phyloP scores from a whole-genome alignment of 164 flowering plant genomes.

The Amborella trichopoda region DNA sequence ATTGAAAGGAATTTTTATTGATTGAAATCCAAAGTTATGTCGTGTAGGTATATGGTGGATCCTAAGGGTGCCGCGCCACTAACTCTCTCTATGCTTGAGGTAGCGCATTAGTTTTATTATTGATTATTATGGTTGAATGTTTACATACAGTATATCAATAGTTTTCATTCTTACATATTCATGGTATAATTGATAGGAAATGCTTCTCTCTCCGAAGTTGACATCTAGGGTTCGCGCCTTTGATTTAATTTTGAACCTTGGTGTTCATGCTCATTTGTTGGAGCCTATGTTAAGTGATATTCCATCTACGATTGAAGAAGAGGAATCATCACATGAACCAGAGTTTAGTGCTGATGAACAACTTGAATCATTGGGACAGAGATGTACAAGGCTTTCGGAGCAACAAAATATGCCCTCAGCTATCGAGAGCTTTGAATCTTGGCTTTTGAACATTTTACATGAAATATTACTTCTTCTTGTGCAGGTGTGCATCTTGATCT shows the following conservation, averaged over 20 bases:
- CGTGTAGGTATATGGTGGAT: slow-evolving; percentile 90
- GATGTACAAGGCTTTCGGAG: slow-evolving; percentile 23
- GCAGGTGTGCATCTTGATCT: too few relatives aligned
- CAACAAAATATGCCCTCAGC: slow-evolving; percentile 35
- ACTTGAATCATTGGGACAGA: slow-evolving; percentile 21
- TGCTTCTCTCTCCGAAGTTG: slow-evolving; percentile 58
- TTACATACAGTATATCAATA: too few relatives aligned
- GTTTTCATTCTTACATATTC: too few relatives aligned
- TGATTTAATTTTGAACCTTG: slow-evolving; percentile 92
- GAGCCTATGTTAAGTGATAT: slow-evolving; percentile 68
- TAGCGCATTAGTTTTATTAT: slow-evolving; percentile 20
- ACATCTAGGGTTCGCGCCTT: slow-evolving; percentile 77
- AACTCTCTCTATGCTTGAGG: slow-evolving; percentile 91
- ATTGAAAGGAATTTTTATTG: too few relatives aligned
- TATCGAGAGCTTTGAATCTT: slow-evolving; percentile 65
- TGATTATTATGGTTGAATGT: too few relatives aligned
- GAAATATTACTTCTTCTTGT: slow-evolving; percentile 91
- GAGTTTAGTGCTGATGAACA: slow-evolving; percentile 38
- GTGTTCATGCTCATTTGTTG: slow-evolving; percentile 92
- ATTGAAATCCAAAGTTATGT: slow-evolving; percentile 9
- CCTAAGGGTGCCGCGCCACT: slow-evolving; percentile 90
- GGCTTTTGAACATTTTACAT: slow-evolving; percentile 78
- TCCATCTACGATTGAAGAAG: slow-evolving; percentile 66
- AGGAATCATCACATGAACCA: slow-evolving; percentile 40
- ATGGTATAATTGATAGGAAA: too few relatives aligned